Evolutionary conservation across 305 asterid genomes (phyloP).

Genomic region (Euphrasia arctica): DNA sequence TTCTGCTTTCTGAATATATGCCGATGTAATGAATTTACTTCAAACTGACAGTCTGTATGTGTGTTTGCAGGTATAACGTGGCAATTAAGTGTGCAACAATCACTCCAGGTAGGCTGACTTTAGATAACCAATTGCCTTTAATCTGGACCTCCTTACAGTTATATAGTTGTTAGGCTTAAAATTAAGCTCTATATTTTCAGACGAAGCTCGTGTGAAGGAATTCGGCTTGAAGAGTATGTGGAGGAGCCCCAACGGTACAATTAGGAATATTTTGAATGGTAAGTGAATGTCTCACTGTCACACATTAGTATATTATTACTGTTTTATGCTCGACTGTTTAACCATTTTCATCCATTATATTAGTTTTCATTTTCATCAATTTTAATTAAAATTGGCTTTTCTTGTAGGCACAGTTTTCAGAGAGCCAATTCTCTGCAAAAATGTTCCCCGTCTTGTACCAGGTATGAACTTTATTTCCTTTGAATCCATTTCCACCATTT

Average conservation of each 20-base stretch:
- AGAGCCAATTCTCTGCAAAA: conserved; percentile 91
- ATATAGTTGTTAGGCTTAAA: conserved; percentile 15
- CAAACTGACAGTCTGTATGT: conserved; percentile 13
- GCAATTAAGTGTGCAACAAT: conserved; percentile 97
- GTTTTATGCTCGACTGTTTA: background rate
- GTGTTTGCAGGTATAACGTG: conserved; percentile 75
- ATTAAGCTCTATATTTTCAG: conserved; percentile 33
- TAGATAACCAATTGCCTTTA: background rate
- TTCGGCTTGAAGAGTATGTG: conserved; percentile 81
- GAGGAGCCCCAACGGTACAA: conserved; percentile 97
- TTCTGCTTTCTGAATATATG: background rate
- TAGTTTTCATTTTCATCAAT: conserved; percentile 4
- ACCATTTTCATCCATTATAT: conserved; percentile 14
- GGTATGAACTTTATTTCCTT: conserved; percentile 35
- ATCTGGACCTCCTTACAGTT: conserved; percentile 7
- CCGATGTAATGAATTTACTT: background rate
- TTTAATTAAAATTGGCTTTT: conserved; percentile 16
- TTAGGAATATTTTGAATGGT: conserved; percentile 94
- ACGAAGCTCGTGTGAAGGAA: conserved; percentile 86
- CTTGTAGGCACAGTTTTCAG: conserved; percentile 84
- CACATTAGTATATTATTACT: conserved; percentile 12
- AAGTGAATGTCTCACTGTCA: conserved; percentile 23
- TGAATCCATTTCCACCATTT: conserved; percentile 21
- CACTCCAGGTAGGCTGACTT: conserved; percentile 67
- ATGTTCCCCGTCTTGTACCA: conserved; percentile 89